Conservation (phyloP, 345 rosid species). For the Eucalyptus tenuipes region DNA sequence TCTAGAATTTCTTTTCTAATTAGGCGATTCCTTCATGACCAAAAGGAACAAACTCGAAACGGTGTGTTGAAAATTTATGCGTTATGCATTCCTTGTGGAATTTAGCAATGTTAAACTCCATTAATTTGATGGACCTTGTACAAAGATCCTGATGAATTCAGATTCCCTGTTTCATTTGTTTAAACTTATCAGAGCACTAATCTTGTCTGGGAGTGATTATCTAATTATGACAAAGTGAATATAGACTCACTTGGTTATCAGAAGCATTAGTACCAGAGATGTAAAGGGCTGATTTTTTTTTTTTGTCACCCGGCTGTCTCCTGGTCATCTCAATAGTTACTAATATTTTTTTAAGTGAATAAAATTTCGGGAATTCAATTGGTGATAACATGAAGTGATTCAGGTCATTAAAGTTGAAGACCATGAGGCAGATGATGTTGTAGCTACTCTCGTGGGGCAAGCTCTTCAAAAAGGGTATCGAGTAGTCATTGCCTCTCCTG, state of each 20-base stretch:
- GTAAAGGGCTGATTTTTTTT: background rate
- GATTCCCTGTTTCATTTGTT: background rate
- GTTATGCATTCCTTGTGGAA: background rate
- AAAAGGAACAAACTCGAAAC: background rate
- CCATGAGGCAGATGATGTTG: conserved; percentile 88
- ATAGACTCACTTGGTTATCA: background rate
- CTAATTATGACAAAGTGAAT: background rate
- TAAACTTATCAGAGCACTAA: background rate
- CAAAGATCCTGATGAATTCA: background rate
- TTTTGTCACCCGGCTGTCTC: background rate
- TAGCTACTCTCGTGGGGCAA: conserved; percentile 69
- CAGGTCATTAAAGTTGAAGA: conserved; percentile 70
- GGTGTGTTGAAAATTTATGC: background rate
- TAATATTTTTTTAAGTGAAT: background rate
- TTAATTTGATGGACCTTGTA: background rate
- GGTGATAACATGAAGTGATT: conserved; percentile 2
- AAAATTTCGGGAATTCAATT: background rate
- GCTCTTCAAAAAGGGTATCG: conserved; percentile 50
- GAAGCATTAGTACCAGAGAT: background rate
- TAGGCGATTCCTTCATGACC: background rate
- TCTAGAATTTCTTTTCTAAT: background rate
- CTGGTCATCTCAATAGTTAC: background rate
- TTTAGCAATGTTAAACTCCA: background rate
- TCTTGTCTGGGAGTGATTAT: background rate
- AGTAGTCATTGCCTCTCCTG: conserved; percentile 85